Base-by-base conservation (phyloP, 192 early-diverging fungal genomes). In the Bifiguratus adelaidae region DNA sequence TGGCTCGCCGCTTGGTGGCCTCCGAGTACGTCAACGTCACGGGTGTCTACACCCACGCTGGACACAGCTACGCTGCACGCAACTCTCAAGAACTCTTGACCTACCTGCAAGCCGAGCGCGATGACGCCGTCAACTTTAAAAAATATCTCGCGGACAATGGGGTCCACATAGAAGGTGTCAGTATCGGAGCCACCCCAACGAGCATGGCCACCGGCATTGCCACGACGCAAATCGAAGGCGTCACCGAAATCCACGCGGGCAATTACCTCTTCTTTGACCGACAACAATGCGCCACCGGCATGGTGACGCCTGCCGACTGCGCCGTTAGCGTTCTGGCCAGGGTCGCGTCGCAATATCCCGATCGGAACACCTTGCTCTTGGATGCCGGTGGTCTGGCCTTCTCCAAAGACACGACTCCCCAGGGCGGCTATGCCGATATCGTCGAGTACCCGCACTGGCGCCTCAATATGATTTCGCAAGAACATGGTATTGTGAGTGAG, bases 311-410 rank as follows among this genome's bases (percentile, higher is more conserved):
- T 5, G 36, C 24, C 3, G 34, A 46, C 2, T 30, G 53, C 12
- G 53, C 60, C 8, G 48, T 51, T 25, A 51, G 53, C n/a, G 60
- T 61, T 3, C 29, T 32, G 15, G 47, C 33, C 27, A 52, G 60
- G 22, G 32, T 61, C 13, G 48, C 49, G 41, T 40, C 33, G 19
- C 20, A 22, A 19, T 61, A 61, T 41, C 53, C 48, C 9, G 60
- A 61, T 6, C 40, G 60, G 6, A 34, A 44, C 7, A 52, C 41
- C 25, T 19, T 61, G 8, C 44, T 61, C 4, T 32, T 61, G 22
- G 60, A 61, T 51, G 60, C 41, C 20, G 60, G 60, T 25, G 60
- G 48, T 18, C 20, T 61, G 15, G 60, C 53, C 32, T 51, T 61
- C 18, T 55, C 53, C 35, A 61, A 61, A 28, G 60, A 61, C 30